Conservation (phyloP, 208 protist genomes). For the Eutreptiella sp. region DNA sequence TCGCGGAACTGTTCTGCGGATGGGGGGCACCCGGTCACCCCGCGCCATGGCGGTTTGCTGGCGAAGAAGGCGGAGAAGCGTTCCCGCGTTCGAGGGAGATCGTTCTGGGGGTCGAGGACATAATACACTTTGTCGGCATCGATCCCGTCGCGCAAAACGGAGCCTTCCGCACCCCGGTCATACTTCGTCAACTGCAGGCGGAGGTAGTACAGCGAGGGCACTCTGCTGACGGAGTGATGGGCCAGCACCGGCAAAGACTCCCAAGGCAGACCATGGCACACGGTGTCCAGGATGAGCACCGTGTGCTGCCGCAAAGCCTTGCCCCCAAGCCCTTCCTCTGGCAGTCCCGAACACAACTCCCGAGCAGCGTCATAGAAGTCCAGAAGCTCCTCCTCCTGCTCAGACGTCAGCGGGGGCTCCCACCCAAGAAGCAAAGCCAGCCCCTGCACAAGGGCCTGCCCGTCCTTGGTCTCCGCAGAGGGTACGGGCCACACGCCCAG, state of each 20-base stretch:
- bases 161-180: neutral
- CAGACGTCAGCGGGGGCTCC: no score
- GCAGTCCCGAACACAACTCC: no score
- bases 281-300: conserved; percentile 15
- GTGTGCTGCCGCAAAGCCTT: conserved; percentile 1
- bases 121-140: neutral
- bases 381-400: no score
- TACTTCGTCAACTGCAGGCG: neutral
- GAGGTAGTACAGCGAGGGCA: conserved; percentile 16
- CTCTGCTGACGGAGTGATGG: neutral
- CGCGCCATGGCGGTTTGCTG: conserved; percentile 17
- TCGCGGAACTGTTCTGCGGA: conserved; percentile 12
- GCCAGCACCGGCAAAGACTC: conserved; percentile 31
- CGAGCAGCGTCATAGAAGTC: no score
- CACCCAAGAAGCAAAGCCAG: no score
- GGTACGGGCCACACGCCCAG: no score
- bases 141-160: neutral
- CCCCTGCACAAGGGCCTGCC: no score
- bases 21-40: conserved; percentile 34
- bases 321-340: no score
- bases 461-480: no score
- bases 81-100: conserved; percentile 38
- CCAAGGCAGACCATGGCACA: conserved; percentile 33
- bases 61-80: conserved; percentile 33
- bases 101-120: conserved; percentile 40